phyloP scores from a whole-genome alignment of 2,329 filamentous ascomycete genomes.

The Fusarium subglutinans region DNA sequence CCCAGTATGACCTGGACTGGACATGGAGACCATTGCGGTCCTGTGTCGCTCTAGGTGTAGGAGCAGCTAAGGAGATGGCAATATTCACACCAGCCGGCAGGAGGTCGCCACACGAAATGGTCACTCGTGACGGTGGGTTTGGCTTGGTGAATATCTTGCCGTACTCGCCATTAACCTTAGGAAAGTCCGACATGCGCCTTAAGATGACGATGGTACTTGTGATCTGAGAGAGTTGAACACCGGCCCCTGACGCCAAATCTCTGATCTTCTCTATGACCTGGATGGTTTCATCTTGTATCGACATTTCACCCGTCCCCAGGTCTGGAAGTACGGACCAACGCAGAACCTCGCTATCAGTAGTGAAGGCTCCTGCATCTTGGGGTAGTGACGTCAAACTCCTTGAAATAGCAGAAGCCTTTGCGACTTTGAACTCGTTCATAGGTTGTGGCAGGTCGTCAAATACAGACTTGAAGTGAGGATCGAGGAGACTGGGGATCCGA shows the following conservation, averaged over 20 bases:
- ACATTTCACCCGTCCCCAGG: conserved; percentile 27
- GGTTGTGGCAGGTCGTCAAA: conserved; percentile 45
- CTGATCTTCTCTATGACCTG: conserved; percentile 58
- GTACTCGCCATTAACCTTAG: conserved; percentile 78
- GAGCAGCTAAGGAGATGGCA: conserved; percentile 64
- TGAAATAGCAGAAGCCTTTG: conserved; percentile 2
- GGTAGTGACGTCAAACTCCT: neutral
- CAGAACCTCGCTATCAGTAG: conserved; percentile 32
- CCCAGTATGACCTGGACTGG: conserved; percentile 95
- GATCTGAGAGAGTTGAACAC: conserved; percentile 51
- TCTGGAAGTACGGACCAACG: conserved; percentile 54
- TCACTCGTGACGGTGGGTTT: conserved; percentile 87
- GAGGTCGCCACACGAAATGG: conserved; percentile 76
- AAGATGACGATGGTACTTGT: conserved; percentile 74
- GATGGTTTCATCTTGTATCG: conserved; percentile 59
- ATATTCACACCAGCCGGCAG: conserved; percentile 70
- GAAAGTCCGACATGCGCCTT: conserved; percentile 82
- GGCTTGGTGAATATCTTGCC: conserved; percentile 76
- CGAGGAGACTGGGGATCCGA: conserved; percentile 72
- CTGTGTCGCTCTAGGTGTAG: conserved; percentile 39
- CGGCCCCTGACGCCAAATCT: conserved; percentile 48
- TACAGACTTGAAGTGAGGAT: conserved; percentile 64
- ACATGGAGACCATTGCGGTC: conserved; percentile 79
- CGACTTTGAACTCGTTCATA: conserved; percentile 3
- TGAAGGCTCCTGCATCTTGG: conserved; percentile 11